Conservation (phyloP, 495 filamentous ascomycete species). For the Paragyromitra xinjiangensis region DNA sequence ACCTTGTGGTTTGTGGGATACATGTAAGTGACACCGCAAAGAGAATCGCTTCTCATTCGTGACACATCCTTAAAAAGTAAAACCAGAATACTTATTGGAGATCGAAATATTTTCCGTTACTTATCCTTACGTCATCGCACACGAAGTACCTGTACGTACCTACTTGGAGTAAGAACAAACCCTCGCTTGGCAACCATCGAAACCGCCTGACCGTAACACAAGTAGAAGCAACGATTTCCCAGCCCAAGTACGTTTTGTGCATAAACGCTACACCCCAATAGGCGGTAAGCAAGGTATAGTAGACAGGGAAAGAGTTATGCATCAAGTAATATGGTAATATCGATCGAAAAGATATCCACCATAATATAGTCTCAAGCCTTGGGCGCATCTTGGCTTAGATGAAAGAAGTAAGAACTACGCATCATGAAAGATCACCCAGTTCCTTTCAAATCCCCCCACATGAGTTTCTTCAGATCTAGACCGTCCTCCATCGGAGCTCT, state of each 20-base stretch:
- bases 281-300: no score
- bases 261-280: no score
- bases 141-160: neutral
- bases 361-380: neutral
- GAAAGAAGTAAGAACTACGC: neutral
- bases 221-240: no score
- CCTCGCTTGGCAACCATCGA: no score
- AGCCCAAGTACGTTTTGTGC: no score
- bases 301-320: neutral
- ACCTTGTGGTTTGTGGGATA: neutral
- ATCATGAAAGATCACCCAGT: conserved; percentile 33
- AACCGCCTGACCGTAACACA: no score
- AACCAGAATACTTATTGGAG: neutral
- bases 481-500: conserved; percentile 62
- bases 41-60: neutral
- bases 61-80: neutral
- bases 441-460: conserved; percentile 59
- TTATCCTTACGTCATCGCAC: neutral
- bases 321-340: neutral
- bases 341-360: neutral
- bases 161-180: no score
- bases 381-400: neutral
- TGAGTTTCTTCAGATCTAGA: conserved; percentile 59
- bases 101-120: neutral
- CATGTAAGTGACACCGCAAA: neutral